Percentiles rank a stretch among this genome's conserved stretches.
Evolutionary conservation across 2,329 filamentous ascomycete species (phyloP).

Genomic region (Aspergillus tanneri): DNA sequence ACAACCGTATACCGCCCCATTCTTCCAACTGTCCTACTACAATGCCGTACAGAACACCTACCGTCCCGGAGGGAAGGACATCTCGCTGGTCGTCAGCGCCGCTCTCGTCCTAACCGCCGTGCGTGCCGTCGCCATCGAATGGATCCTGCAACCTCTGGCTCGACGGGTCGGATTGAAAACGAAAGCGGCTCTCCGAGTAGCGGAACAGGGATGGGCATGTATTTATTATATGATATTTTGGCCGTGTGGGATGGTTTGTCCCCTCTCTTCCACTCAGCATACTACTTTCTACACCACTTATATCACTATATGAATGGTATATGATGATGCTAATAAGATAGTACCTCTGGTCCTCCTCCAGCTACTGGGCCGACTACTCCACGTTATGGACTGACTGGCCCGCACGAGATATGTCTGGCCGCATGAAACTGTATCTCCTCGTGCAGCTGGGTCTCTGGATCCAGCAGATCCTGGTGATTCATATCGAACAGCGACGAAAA

Average conservation of each 20-base stretch:
- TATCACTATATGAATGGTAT: background rate
- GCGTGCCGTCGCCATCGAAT: slow-evolving; percentile 65
- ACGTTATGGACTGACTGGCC: slow-evolving; percentile 80
- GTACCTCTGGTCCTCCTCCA: slow-evolving; percentile 72
- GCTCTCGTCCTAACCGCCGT: slow-evolving; percentile 78
- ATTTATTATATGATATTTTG: slow-evolving; percentile 75
- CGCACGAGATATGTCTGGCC: slow-evolving; percentile 64
- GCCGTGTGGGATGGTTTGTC: slow-evolving; percentile 70
- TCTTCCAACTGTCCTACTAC: background rate
- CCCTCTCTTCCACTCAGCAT: too few species aligned
- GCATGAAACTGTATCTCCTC: slow-evolving; percentile 80
- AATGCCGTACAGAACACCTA: background rate
- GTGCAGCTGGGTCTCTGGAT: slow-evolving; percentile 84
- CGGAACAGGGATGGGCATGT: slow-evolving; percentile 83
- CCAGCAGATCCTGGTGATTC: slow-evolving; percentile 82
- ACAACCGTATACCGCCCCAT: background rate
- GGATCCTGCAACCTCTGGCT: slow-evolving; percentile 72
- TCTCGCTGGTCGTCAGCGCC: slow-evolving; percentile 63
- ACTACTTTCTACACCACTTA: too few species aligned
- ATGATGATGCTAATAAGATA: slow-evolving; percentile 31
- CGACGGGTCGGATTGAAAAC: slow-evolving; percentile 63
- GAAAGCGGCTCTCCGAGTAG: slow-evolving; percentile 75
- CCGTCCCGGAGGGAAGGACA: background rate
- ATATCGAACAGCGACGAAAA: slow-evolving; percentile 85
- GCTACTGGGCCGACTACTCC: slow-evolving; percentile 68